These are phyloP conservation scores for Candida sonorensis DNA, from an alignment of 805 yeast species.

Conservation along the genomic window DNA sequence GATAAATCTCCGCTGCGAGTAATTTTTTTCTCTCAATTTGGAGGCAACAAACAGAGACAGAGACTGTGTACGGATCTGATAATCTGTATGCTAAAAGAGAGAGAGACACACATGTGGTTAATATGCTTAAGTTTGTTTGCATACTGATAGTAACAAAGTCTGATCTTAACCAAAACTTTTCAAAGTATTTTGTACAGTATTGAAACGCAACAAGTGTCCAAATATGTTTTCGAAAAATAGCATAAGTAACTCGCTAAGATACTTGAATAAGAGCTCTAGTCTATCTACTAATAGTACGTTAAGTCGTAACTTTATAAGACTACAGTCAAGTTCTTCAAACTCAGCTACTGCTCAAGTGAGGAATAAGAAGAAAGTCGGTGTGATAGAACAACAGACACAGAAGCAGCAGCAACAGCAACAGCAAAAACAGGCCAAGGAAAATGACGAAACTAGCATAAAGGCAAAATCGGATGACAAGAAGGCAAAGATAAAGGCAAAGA, in stretches of 20 bases:
- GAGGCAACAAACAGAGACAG: too few species aligned
- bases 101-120: too few species aligned
- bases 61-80: too few species aligned
- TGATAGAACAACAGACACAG: slow-evolving; percentile 7
- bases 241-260: not conserved
- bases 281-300: not conserved
- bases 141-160: too few species aligned
- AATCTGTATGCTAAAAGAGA: too few species aligned
- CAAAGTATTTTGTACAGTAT: too few species aligned
- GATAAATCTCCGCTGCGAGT: too few species aligned
- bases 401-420: slow-evolving; percentile 2
- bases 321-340: slow-evolving; percentile 19
- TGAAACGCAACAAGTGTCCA: too few species aligned
- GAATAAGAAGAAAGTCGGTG: slow-evolving; percentile 10
- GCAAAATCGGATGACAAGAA: slow-evolving; percentile 6
- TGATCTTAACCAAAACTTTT: too few species aligned
- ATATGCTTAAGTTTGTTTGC: too few species aligned
- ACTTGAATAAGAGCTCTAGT: not conserved
- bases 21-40: too few species aligned
- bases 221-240: slow-evolving; percentile 1
- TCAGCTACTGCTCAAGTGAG: slow-evolving; percentile 6
- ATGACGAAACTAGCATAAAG: not conserved
- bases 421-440: slow-evolving; percentile 2
- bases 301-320: slow-evolving; percentile 8
- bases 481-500: slow-evolving; percentile 13